Evolutionary conservation across 441 rosid species (phyloP).

Genomic region (Euphorbia schlechtendalii): DNA sequence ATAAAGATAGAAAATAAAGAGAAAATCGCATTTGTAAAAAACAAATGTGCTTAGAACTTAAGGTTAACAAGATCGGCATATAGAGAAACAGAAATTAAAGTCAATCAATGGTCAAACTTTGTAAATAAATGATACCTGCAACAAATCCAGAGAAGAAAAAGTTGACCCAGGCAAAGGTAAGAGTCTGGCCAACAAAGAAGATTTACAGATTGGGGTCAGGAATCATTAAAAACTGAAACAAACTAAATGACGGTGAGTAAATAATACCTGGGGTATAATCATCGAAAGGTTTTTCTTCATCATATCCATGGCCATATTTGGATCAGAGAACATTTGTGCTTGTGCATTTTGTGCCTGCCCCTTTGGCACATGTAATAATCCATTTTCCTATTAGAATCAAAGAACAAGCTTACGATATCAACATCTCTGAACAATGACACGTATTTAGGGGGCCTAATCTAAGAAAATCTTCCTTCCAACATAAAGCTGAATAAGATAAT

Average conservation of each 20-base stretch:
- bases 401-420: background rate
- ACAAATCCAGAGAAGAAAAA: slow-evolving; percentile 99
- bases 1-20: background rate
- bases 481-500: background rate
- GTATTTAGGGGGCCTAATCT: no score
- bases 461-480: background rate
- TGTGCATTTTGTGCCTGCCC: slow-evolving; percentile 79
- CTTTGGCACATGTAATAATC: slow-evolving; percentile 76
- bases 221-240: slow-evolving; percentile 8
- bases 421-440: background rate
- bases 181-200: slow-evolving; percentile 52
- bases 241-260: background rate
- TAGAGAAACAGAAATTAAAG: background rate
- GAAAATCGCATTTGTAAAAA: background rate
- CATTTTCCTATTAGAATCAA: slow-evolving; percentile 60
- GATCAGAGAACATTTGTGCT: slow-evolving; percentile 99
- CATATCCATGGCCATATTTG: slow-evolving; percentile 99
- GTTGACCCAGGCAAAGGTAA: slow-evolving; percentile 98
- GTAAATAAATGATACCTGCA: slow-evolving; percentile 53
- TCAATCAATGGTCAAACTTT: background rate
- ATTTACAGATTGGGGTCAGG: slow-evolving; percentile 16
- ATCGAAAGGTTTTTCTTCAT: slow-evolving; percentile 98
- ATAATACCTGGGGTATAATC: slow-evolving; percentile 90
- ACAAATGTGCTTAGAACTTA: slow-evolving; percentile 3
- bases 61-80: background rate